A percentile compares a stretch with the other conserved stretches of the same genome.
Conservation (phyloP, 768 basidiomycete genomes). For the Boletus rubropictus region DNA sequence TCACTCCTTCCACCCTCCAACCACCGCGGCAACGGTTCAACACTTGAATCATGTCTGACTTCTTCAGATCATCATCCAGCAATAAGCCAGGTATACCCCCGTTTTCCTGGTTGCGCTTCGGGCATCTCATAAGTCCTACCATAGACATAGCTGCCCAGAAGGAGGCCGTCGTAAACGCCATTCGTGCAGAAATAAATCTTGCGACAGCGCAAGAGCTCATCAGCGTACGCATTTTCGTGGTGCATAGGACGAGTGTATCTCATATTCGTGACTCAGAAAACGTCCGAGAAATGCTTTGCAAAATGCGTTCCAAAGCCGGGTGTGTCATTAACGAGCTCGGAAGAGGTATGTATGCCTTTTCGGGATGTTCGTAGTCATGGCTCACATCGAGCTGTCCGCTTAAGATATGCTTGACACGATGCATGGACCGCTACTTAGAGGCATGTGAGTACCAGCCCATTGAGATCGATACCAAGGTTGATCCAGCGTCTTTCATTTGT, state of each 20-base stretch:
- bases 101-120: not conserved
- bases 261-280: slow-evolving; percentile 46
- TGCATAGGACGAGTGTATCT: not conserved
- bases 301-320: slow-evolving; percentile 78
- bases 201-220: slow-evolving; percentile 79
- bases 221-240: slow-evolving; percentile 41
- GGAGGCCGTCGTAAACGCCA: slow-evolving; percentile 50
- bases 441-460: slow-evolving; percentile 53
- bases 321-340: slow-evolving; percentile 58
- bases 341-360: slow-evolving; percentile 55
- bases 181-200: slow-evolving; percentile 65
- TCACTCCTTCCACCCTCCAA: not conserved
- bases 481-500: not conserved
- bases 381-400: not conserved
- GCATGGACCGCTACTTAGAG: slow-evolving; percentile 80
- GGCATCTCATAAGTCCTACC: not conserved
- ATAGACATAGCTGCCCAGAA: slow-evolving; percentile 36
- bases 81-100: slow-evolving; percentile 24
- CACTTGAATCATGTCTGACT: slow-evolving; percentile 43
- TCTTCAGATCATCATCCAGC: slow-evolving; percentile 38
- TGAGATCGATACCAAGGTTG: not conserved
- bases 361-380: not conserved
- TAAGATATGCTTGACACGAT: slow-evolving; percentile 70
- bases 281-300: slow-evolving; percentile 69
- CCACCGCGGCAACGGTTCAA: not conserved